Evolutionary conservation across 495 filamentous ascomycete genomes (phyloP).

Genomic region (Penicillium steckii): DNA sequence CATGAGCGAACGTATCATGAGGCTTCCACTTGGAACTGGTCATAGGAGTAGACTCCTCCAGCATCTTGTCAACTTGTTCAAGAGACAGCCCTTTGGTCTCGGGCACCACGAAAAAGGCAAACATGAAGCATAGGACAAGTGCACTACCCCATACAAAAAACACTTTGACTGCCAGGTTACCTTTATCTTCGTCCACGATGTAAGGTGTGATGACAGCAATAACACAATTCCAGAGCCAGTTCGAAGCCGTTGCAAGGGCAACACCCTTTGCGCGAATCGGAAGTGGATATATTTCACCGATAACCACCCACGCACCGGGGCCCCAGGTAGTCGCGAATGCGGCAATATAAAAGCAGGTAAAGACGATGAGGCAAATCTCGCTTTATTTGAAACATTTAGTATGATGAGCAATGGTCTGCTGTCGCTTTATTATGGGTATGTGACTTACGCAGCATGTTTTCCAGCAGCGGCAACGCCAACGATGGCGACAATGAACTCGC

Average conservation of each 20-base stretch:
- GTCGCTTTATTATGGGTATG: background rate
- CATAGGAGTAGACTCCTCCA: constrained; percentile 74
- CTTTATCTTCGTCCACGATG: constrained; percentile 61
- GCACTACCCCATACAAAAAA: constrained; percentile 79
- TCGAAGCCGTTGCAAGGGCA: constrained; percentile 71
- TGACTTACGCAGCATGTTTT: constrained; percentile 23
- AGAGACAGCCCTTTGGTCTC: constrained; percentile 84
- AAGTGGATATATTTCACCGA: constrained; percentile 80
- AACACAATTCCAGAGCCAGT: constrained; percentile 79
- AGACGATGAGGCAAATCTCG: constrained; percentile 53
- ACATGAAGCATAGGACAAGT: constrained; percentile 61
- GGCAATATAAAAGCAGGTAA: constrained; percentile 83
- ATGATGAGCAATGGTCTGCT: background rate
- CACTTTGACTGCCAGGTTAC: constrained; percentile 68
- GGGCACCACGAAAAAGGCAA: constrained; percentile 70
- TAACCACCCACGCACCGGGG: constrained; percentile 74
- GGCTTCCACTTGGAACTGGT: constrained; percentile 71
- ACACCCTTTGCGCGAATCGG: constrained; percentile 76
- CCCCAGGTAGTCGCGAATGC: constrained; percentile 83
- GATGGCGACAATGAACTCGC: constrained; percentile 60
- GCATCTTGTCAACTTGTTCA: constrained; percentile 81
- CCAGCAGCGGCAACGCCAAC: constrained; percentile 49
- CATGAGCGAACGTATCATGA: constrained; percentile 63
- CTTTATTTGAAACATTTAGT: constrained; percentile 3
- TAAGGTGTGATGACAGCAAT: constrained; percentile 71